A percentile compares a stretch with the other conserved stretches of the same genome.
phyloP scores from a whole-genome alignment of 1,139 yeast genomes.

The Meyerozyma smithsonii region DNA sequence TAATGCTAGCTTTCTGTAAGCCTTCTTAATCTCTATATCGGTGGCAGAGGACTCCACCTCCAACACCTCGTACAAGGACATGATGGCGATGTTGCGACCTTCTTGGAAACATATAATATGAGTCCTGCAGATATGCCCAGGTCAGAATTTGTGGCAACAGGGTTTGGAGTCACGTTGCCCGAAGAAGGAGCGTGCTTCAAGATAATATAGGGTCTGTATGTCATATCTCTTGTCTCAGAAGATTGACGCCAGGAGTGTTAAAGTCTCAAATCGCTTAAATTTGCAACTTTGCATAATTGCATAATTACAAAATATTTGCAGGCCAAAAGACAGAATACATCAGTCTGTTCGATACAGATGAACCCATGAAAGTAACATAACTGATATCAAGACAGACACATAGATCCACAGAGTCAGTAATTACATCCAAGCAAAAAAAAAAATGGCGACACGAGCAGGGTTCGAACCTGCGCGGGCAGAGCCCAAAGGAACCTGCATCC shows the following conservation, averaged over 20 bases:
- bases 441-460: conserved; percentile 40
- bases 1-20: conserved; percentile 72
- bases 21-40: conserved; percentile 63
- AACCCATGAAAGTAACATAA: too few species aligned
- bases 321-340: too few species aligned
- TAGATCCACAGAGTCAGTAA: too few species aligned
- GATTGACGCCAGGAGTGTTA: too few species aligned
- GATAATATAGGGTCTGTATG: too few species aligned
- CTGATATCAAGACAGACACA: too few species aligned
- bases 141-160: background rate
- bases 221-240: too few species aligned
- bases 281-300: too few species aligned
- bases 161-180: too few species aligned
- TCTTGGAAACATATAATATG: background rate
- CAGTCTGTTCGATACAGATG: too few species aligned
- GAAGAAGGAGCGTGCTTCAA: too few species aligned
- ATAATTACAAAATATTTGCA: background rate
- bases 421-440: conserved; percentile 12
- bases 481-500: conserved; percentile 46
- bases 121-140: background rate
- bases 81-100: background rate
- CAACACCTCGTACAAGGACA: conserved; percentile 54
- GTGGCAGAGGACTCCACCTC: conserved; percentile 64
- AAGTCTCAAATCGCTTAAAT: too few species aligned
- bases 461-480: conserved; percentile 32